Conservation (phyloP, 108 stramenopile genomes). For the Discostella stelligeroides region DNA sequence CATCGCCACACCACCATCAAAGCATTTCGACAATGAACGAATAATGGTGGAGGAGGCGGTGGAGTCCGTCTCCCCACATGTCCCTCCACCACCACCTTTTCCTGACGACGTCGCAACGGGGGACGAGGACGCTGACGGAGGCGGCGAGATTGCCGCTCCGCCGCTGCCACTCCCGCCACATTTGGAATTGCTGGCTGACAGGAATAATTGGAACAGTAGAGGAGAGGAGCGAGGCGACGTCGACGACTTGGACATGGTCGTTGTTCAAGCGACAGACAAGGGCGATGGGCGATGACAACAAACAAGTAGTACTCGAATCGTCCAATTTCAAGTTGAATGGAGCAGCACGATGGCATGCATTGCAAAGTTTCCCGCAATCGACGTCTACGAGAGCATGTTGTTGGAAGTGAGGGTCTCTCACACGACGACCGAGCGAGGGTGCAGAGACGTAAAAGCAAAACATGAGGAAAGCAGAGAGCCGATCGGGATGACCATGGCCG, state of each 20-base stretch:
- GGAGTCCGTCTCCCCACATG: neutral
- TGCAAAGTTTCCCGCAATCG: too few species aligned
- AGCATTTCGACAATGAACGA: neutral
- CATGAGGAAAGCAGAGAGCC: too few species aligned
- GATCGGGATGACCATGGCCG: too few species aligned
- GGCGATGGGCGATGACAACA: too few species aligned
- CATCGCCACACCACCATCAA: neutral
- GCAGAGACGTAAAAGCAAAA: too few species aligned
- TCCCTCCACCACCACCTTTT: neutral
- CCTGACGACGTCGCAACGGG: neutral
- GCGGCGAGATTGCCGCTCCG: neutral
- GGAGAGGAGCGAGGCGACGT: slow-evolving; percentile 11
- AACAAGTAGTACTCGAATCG: too few species aligned
- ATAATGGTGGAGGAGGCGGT: neutral
- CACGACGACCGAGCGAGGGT: too few species aligned
- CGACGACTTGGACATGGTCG: neutral
- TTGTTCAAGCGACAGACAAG: too few species aligned
- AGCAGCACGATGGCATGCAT: too few species aligned
- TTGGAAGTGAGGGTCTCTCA: too few species aligned
- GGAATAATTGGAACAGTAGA: neutral
- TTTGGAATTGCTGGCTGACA: neutral
- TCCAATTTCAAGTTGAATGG: too few species aligned
- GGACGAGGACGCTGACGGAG: neutral
- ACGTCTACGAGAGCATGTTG: too few species aligned
- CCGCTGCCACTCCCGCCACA: neutral